These are phyloP conservation scores for Adansonia digitata DNA, from an alignment of 345 rosid genomes.

Conservation along the genomic window DNA sequence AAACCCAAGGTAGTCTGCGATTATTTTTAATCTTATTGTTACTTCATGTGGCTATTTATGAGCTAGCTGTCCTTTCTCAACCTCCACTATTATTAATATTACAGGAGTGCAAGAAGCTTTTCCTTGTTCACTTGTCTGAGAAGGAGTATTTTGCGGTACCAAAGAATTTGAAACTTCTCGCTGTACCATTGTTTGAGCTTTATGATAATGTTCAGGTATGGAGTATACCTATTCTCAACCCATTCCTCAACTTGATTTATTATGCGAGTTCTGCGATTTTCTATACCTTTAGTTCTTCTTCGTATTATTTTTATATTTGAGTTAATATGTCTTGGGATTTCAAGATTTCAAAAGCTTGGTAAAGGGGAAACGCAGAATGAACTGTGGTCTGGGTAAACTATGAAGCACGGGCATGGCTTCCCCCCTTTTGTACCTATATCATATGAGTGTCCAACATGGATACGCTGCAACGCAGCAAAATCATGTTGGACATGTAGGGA, in stretches of 20 bases:
- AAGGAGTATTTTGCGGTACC: conserved; percentile 98
- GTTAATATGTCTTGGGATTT: not conserved
- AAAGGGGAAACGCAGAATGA: not conserved
- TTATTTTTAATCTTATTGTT: not conserved
- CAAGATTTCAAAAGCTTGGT: not conserved
- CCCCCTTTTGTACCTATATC: no score
- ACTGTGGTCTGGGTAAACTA: no score
- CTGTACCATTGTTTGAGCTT: conserved; percentile 95
- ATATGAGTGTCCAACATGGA: no score
- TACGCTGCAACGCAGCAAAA: no score
- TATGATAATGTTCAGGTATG: conserved; percentile 89
- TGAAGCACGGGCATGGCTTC: no score
- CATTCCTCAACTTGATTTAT: not conserved
- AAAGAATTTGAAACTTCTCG: conserved; percentile 91
- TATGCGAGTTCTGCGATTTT: no score
- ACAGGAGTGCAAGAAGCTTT: conserved; percentile 98
- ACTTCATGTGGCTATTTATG: not conserved
- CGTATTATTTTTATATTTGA: not conserved
- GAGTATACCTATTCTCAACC: not conserved
- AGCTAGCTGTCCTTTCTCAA: conserved; percentile 4
- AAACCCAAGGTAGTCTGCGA: conserved; percentile 72
- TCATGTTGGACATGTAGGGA: no score
- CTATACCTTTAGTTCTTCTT: no score
- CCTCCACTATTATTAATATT: not conserved
- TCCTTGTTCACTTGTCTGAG: conserved; percentile 86